A percentile compares a stretch with the other conserved stretches of the same genome.
These are phyloP conservation scores for Sporothrix pseudoabietina DNA, from an alignment of 2,329 filamentous ascomycete species.

Conservation along the genomic window DNA sequence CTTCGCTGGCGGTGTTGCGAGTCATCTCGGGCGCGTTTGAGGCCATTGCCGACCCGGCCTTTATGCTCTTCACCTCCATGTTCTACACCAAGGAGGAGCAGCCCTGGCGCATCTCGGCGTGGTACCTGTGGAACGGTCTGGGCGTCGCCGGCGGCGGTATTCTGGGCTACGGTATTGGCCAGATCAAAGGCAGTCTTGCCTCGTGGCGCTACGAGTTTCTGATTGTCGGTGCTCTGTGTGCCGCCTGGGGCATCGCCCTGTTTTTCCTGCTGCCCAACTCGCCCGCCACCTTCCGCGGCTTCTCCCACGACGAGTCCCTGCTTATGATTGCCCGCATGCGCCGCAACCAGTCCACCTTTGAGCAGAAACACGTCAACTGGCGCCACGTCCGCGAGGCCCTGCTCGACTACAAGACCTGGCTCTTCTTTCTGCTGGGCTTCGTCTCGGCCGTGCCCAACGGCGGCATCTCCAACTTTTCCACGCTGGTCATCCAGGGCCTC, in stretches of 20 bases:
- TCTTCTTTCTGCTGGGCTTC: background rate
- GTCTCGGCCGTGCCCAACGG: background rate
- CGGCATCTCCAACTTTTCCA: conserved; percentile 9
- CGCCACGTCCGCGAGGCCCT: conserved; percentile 1
- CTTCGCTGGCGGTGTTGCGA: background rate
- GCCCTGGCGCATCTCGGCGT: background rate
- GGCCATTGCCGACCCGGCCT: background rate
- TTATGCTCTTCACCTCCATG: conserved; percentile 9
- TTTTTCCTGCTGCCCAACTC: background rate
- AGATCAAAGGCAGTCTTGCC: background rate
- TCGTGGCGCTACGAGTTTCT: conserved; percentile 16
- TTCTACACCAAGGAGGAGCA: background rate
- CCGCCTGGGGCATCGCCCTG: background rate
- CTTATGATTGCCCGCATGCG: conserved; percentile 2
- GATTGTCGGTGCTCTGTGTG: background rate
- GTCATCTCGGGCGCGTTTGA: background rate
- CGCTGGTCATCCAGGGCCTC: conserved; percentile 3
- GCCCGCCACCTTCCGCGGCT: background rate
- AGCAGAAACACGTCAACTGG: background rate
- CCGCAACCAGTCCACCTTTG: background rate
- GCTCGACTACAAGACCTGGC: conserved; percentile 2
- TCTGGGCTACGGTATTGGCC: background rate
- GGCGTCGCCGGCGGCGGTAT: background rate
- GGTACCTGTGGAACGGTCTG: background rate
- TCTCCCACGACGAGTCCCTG: background rate